phyloP scores from a whole-genome alignment of 768 basidiomycete genomes.

The Dictyophora rubrovolvata region DNA sequence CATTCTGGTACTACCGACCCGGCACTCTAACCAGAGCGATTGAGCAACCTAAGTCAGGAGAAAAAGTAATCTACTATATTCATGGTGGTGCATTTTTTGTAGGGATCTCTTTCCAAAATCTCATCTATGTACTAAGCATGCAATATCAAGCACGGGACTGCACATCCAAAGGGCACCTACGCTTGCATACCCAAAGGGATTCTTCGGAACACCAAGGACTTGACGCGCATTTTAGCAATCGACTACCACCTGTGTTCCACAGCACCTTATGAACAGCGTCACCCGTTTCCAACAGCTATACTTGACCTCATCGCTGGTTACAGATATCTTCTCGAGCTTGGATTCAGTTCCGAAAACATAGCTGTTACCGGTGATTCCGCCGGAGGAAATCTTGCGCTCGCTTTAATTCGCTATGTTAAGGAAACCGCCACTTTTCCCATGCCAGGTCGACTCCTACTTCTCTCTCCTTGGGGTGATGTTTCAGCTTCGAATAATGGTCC shows the following conservation, averaged over 20 bases:
- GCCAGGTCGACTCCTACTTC: constrained; percentile 12
- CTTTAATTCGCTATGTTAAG: constrained; percentile 28
- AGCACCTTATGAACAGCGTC: constrained; percentile 29
- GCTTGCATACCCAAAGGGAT: constrained; percentile 36
- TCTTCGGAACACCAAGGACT: constrained; percentile 31
- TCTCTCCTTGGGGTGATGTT: constrained; percentile 14
- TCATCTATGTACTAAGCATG: background rate
- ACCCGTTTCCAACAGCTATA: constrained; percentile 67
- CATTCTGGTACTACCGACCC: constrained; percentile 45
- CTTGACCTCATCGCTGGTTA: constrained; percentile 70
- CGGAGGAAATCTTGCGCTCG: constrained; percentile 18
- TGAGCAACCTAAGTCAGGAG: constrained; percentile 31
- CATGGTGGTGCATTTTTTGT: constrained; percentile 25
- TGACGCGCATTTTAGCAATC: constrained; percentile 45
- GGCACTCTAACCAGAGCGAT: constrained; percentile 27
- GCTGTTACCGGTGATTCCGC: constrained; percentile 15
- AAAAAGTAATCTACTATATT: constrained; percentile 50
- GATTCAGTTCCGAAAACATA: constrained; percentile 12
- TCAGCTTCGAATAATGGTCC: background rate
- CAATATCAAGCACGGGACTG: constrained; percentile 23
- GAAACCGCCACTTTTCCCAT: constrained; percentile 8
- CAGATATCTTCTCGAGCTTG: constrained; percentile 43
- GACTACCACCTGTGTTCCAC: constrained; percentile 62
- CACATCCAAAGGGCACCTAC: constrained; percentile 43
- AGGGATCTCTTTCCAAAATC: background rate